Percentiles rank a stretch among this genome's conserved stretches.
phyloP scores from a whole-genome alignment of 2,329 filamentous ascomycete species.

The Phaeophleospora eucalypticola region DNA sequence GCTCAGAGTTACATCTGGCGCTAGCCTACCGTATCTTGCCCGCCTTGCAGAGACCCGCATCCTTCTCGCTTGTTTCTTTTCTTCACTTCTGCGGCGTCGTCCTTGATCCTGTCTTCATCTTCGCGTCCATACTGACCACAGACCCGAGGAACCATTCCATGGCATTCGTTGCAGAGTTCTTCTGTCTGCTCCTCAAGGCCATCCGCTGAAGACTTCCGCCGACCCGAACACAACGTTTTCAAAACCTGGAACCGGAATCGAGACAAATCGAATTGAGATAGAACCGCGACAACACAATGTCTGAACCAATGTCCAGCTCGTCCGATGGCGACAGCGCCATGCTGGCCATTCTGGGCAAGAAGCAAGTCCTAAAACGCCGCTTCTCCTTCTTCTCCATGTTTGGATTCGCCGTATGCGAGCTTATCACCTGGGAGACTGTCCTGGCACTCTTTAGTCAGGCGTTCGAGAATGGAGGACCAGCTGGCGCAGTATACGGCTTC shows the following conservation, averaged over 20 bases:
- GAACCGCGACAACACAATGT: constrained; percentile 14
- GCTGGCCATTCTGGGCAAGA: constrained; percentile 43
- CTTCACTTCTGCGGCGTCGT: not conserved
- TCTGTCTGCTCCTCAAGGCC: constrained; percentile 33
- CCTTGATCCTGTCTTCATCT: too few species aligned
- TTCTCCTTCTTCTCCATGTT: constrained; percentile 43
- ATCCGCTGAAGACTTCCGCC: constrained; percentile 20
- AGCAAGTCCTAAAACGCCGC: constrained; percentile 43
- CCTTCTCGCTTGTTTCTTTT: not conserved
- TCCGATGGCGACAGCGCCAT: constrained; percentile 33
- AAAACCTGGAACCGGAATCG: too few species aligned
- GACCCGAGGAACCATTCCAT: constrained; percentile 15
- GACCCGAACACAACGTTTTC: constrained; percentile 2
- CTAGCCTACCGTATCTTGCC: too few species aligned
- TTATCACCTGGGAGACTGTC: constrained; percentile 47
- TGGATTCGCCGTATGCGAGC: constrained; percentile 43
- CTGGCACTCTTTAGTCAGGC: constrained; percentile 42
- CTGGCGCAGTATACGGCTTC: constrained; percentile 50
- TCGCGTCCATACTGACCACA: not conserved
- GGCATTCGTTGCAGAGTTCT: constrained; percentile 32
- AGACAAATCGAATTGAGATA: not conserved
- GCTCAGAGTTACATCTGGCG: too few species aligned
- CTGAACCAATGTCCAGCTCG: constrained; percentile 9
- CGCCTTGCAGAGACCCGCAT: not conserved
- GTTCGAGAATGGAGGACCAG: constrained; percentile 44